Base-by-base conservation (phyloP, 345 rosid genomes). In the Citrus mangshanensis region DNA sequence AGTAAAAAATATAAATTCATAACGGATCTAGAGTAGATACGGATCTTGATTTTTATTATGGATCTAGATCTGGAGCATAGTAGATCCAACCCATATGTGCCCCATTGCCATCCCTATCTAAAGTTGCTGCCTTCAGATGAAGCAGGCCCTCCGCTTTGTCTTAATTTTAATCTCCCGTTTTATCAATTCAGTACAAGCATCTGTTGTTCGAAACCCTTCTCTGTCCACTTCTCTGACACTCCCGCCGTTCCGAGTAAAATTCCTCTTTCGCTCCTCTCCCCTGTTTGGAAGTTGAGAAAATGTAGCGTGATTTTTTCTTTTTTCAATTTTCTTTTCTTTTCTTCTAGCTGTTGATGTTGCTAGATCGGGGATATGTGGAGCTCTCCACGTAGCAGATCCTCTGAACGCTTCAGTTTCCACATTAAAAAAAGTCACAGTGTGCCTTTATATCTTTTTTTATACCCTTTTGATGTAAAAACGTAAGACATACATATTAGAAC, bases 181-280 rank as follows among this genome's bases (percentile, higher is more conserved):
- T 27, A 77, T 81, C 1, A 13, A 87, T 18, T 82, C 34, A n/a
- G 37, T 77, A 14, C 80, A 83, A 9, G 87, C 92, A 30, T 73
- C 88, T 32, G 89, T 93, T 54, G 79, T 89, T 82, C 87, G 75
- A 82, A 84, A 77, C 88, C 93, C 63, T 84, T 79, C 75, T 85
- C 85, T 61, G 46, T 83, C 67, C 81, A 88, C 78, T 93, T 89
- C 77, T 68, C 89, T 22, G 91, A 87, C 86, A 89, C 90, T 78
- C 95, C 98, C 55, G 95, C 93, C 66, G 89, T 87, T 85, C 90
- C 73, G 79, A 91, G 96, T 91, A 40, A 40, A 84, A 83, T 64
- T 35, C 42, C 38, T 56, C 49, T n/a, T 27, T 35, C 37, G 19
- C 30, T 40, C 12, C 46, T 40, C 46, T 40, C 37, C 66, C 7